Percentiles rank a stretch among this genome's conserved stretches.
These are phyloP conservation scores for Fraxinus americana DNA, from an alignment of 257 asterid genomes.

Conservation along the genomic window DNA sequence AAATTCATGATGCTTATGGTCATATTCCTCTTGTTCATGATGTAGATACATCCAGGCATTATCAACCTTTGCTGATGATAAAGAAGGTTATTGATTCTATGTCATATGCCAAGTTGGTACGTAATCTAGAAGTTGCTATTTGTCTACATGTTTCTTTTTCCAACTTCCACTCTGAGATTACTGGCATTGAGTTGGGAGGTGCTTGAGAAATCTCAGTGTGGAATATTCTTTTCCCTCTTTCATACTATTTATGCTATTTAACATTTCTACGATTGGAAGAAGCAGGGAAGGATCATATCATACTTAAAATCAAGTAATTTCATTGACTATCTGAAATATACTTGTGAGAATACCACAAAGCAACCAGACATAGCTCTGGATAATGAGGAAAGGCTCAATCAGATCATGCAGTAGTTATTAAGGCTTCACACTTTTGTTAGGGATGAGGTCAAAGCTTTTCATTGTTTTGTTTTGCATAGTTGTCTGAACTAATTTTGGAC, in stretches of 20 bases:
- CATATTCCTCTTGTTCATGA: neutral
- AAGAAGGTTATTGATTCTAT: slow-evolving; percentile 95
- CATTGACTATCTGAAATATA: neutral
- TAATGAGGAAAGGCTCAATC: neutral
- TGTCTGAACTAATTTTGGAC: no score
- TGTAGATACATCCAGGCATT: slow-evolving; percentile 93
- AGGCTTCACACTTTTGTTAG: neutral
- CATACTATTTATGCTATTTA: no score
- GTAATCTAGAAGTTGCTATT: slow-evolving; percentile 17
- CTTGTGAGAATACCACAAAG: neutral
- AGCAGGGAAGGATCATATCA: neutral
- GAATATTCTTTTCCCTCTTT: neutral
- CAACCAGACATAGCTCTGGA: neutral
- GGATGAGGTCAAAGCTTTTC: neutral
- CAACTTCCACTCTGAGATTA: neutral
- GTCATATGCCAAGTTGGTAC: slow-evolving; percentile 89
- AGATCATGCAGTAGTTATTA: neutral
- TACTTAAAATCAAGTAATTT: neutral
- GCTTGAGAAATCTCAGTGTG: neutral
- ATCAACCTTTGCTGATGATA: slow-evolving; percentile 66
- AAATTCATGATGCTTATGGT: slow-evolving; percentile 21
- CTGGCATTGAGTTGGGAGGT: neutral
- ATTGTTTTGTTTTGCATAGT: neutral
- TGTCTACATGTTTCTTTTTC: neutral
- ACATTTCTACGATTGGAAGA: neutral